A percentile compares a stretch with the other conserved stretches of the same genome.
Evolutionary conservation across 2,329 filamentous ascomycete species (phyloP).

Genomic region (Neofusicoccum ribis): DNA sequence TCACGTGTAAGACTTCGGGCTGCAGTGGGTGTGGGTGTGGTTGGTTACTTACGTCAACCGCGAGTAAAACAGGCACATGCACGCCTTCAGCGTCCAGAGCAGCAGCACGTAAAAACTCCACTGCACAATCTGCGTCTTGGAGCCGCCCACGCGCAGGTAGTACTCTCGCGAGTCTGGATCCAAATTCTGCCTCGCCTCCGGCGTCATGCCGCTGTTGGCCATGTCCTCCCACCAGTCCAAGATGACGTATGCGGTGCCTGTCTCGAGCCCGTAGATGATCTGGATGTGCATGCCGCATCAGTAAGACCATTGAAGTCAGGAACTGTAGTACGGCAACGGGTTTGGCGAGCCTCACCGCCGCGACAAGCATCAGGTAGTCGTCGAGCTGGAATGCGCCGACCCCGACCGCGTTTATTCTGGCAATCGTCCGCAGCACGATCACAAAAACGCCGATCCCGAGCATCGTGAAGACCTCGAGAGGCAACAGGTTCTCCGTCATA

Average conservation of each 20-base stretch:
- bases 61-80: constrained; percentile 58
- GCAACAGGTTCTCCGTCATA: no score
- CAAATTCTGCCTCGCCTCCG: constrained; percentile 49
- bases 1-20: neutral
- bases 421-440: no score
- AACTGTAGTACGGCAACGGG: no score
- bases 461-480: no score
- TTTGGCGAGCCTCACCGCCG: constrained; percentile 18
- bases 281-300: constrained; percentile 25
- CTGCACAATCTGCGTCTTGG: constrained; percentile 52
- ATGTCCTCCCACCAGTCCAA: constrained; percentile 53
- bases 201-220: constrained; percentile 60
- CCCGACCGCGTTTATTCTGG: constrained; percentile 18
- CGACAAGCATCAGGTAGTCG: constrained; percentile 26
- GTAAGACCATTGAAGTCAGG: neutral
- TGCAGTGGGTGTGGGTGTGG: neutral
- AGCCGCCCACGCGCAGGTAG: constrained; percentile 51
- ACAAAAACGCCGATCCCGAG: no score
- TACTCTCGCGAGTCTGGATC: constrained; percentile 50
- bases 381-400: constrained; percentile 23
- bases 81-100: constrained; percentile 54
- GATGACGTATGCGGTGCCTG: constrained; percentile 52
- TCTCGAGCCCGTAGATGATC: constrained; percentile 55
- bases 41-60: constrained; percentile 48
- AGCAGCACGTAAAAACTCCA: constrained; percentile 57